Evolutionary conservation across 2,329 filamentous ascomycete species (phyloP).

Genomic region (Hymenoscyphus albidus): DNA sequence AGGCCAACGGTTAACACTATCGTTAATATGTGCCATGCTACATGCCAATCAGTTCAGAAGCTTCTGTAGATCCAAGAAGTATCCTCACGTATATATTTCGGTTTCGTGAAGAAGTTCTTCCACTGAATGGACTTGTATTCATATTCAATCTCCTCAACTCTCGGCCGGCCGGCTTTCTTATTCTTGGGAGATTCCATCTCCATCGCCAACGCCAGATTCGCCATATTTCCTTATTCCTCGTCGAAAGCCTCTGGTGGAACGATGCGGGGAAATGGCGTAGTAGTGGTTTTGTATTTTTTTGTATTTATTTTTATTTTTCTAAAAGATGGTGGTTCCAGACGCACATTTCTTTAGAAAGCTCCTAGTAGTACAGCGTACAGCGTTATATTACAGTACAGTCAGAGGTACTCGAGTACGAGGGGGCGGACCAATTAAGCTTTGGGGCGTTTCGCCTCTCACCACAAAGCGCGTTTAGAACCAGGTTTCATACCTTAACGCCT

Average conservation of each 20-base stretch:
- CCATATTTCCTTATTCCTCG: background rate
- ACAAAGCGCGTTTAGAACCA: slow-evolving; percentile 1
- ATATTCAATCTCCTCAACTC: slow-evolving; percentile 29
- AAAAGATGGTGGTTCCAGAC: background rate
- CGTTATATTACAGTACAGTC: background rate
- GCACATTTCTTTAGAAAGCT: background rate
- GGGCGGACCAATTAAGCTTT: background rate
- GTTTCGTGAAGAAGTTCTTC: slow-evolving; percentile 36
- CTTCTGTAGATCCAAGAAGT: background rate
- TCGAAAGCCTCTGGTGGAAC: background rate
- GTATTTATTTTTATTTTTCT: background rate
- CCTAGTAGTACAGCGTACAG: background rate
- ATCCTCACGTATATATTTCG: slow-evolving; percentile 36
- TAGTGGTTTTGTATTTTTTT: background rate
- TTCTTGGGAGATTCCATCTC: background rate
- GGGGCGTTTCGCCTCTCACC: slow-evolving; percentile 1
- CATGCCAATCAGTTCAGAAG: slow-evolving; percentile 6
- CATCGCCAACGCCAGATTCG: slow-evolving; percentile 4
- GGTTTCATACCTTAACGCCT: background rate
- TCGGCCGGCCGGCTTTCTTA: background rate
- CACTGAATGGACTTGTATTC: slow-evolving; percentile 37
- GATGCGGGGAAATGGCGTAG: background rate
- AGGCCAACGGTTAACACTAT: slow-evolving; percentile 34
- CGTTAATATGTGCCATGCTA: slow-evolving; percentile 32
- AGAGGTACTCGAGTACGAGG: background rate